Conservation (phyloP, 106 monocot species). For the Allium fistulosum region DNA sequence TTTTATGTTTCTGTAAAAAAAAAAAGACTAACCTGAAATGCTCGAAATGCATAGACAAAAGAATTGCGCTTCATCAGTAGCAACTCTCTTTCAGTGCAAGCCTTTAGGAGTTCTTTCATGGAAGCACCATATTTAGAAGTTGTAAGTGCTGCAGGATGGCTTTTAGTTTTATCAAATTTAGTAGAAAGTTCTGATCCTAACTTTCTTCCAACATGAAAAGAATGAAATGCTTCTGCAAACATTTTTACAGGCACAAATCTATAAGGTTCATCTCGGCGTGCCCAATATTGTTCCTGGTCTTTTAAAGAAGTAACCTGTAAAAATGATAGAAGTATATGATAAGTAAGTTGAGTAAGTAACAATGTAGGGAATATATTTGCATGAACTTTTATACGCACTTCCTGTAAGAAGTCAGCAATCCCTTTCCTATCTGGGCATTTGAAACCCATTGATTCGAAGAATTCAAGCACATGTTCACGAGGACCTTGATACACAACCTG, state of each 20-base stretch:
- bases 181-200: slow-evolving; percentile 21
- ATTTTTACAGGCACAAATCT: slow-evolving; percentile 23
- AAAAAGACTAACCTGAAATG: slow-evolving; percentile 19
- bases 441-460: slow-evolving; percentile 35
- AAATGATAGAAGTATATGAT: background rate
- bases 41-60: slow-evolving; percentile 34
- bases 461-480: slow-evolving; percentile 29
- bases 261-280: slow-evolving; percentile 15
- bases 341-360: background rate
- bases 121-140: slow-evolving; percentile 34
- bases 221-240: slow-evolving; percentile 23
- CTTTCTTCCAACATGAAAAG: slow-evolving; percentile 33
- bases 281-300: slow-evolving; percentile 54
- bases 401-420: slow-evolving; percentile 35
- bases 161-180: slow-evolving; percentile 33
- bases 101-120: slow-evolving; percentile 32
- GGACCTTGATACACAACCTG: slow-evolving; percentile 33
- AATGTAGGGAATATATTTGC: background rate
- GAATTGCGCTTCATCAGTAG: slow-evolving; percentile 55
- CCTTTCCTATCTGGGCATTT: slow-evolving; percentile 37
- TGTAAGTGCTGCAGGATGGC: slow-evolving; percentile 42
- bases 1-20: background rate
- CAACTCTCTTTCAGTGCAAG: slow-evolving; percentile 21
- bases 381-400: slow-evolving; percentile 13
- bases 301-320: slow-evolving; percentile 40